Percentiles rank a stretch among this genome's conserved stretches.
These are phyloP conservation scores for Periconia sp. DNA, from an alignment of 2,329 filamentous ascomycete species.

Conservation along the genomic window DNA sequence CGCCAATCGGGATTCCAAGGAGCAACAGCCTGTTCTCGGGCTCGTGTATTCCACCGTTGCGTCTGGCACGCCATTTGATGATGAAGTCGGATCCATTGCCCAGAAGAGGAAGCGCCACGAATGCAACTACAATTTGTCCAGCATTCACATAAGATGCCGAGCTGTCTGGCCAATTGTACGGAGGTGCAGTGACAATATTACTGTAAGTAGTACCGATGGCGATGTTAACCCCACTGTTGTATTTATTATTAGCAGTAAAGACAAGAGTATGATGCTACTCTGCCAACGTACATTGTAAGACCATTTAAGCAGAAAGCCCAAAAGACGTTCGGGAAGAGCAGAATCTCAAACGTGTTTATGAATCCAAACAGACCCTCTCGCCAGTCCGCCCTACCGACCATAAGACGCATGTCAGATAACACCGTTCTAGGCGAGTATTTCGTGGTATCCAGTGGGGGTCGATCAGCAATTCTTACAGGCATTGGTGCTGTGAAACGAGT, in stretches of 20 bases:
- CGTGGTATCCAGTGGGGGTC: conserved; percentile 42
- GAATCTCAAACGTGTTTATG: conserved; percentile 35
- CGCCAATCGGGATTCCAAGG: conserved; percentile 46
- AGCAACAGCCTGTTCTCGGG: conserved; percentile 50
- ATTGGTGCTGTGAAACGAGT: conserved; percentile 19
- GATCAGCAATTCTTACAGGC: conserved; percentile 19
- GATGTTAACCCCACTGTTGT: conserved; percentile 28
- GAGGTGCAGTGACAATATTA: conserved; percentile 19
- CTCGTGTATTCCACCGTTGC: conserved; percentile 44
- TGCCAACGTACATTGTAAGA: too few relatives aligned
- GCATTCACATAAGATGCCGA: conserved; percentile 24
- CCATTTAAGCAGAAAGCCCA: conserved; percentile 29
- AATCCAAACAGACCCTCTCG: conserved; percentile 34
- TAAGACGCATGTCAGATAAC: conserved; percentile 48
- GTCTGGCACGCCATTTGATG: conserved; percentile 41
- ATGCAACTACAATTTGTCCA: conserved; percentile 39
- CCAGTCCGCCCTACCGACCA: conserved; percentile 50
- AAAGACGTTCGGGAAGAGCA: conserved; percentile 27
- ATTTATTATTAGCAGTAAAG: too few relatives aligned
- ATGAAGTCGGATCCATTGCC: conserved; percentile 37
- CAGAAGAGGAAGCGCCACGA: conserved; percentile 31
- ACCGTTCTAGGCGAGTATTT: conserved; percentile 47
- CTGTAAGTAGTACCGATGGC: conserved; percentile 29
- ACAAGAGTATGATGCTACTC: too few relatives aligned
- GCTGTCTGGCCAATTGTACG: conserved; percentile 24